Conservation (phyloP, 805 yeast species). For the Cephaloascus albidus region DNA sequence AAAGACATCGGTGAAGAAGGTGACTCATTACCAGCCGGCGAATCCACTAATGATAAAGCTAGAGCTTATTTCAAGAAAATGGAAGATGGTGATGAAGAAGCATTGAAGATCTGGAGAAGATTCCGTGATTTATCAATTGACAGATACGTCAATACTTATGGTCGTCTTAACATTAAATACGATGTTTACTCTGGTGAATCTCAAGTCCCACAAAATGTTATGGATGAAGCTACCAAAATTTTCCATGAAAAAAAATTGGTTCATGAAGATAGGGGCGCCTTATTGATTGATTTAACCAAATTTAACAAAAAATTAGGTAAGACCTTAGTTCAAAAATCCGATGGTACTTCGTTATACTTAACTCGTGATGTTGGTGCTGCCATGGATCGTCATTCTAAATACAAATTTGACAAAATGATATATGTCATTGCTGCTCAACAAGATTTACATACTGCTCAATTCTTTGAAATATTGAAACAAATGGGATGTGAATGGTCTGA, state of each 20-base stretch:
- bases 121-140: conserved; percentile 89
- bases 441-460: conserved; percentile 88
- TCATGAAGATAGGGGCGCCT: conserved; percentile 86
- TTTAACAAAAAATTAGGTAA: conserved; percentile 90
- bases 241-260: conserved; percentile 64
- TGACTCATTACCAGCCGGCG: conserved; percentile 32
- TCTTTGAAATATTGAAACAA: conserved; percentile 86
- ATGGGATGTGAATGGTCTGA: conserved; percentile 87
- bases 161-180: conserved; percentile 81
- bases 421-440: conserved; percentile 96
- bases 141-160: conserved; percentile 79
- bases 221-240: conserved; percentile 54
- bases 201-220: conserved; percentile 68
- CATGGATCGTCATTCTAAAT: conserved; percentile 73
- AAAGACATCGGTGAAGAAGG: conserved; percentile 58
- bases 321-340: conserved; percentile 85
- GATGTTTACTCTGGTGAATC: conserved; percentile 95
- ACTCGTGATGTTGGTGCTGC: conserved; percentile 98
- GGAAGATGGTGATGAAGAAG: conserved; percentile 89
- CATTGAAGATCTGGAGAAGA: conserved; percentile 70
- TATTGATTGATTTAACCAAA: conserved; percentile 73
- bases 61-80: conserved; percentile 78
- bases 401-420: conserved; percentile 89
- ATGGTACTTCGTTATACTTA: conserved; percentile 88
- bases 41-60: conserved; percentile 70